A percentile compares a stretch with the other conserved stretches of the same genome.
phyloP scores from a whole-genome alignment of 2,329 filamentous ascomycete genomes.

The Bipolaris sorokiniana region DNA sequence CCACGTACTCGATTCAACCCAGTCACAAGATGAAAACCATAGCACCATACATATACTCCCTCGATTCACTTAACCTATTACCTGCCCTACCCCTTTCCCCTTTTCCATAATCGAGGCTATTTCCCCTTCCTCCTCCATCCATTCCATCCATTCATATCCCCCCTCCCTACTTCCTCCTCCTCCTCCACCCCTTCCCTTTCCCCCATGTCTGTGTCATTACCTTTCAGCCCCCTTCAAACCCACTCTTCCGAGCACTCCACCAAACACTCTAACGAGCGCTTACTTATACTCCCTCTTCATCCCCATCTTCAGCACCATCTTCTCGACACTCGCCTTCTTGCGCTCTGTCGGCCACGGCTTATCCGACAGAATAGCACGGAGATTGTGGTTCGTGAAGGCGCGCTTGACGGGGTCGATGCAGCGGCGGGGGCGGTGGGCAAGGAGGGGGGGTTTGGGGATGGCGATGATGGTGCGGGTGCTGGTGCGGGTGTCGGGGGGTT shows the following conservation, averaged over 20 bases:
- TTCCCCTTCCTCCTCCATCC: too few relatives aligned
- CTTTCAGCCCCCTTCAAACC: too few relatives aligned
- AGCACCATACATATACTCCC: too few relatives aligned
- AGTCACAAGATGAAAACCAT: too few relatives aligned
- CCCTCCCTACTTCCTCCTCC: background rate
- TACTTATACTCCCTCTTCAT: conserved; percentile 3
- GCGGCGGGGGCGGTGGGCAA: conserved; percentile 6
- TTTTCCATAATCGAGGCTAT: background rate
- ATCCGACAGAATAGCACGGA: conserved; percentile 24
- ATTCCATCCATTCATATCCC: too few relatives aligned
- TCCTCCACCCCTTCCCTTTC: background rate
- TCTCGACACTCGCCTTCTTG: conserved; percentile 13
- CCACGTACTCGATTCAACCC: too few relatives aligned
- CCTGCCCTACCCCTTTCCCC: background rate
- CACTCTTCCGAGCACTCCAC: too few relatives aligned
- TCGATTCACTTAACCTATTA: too few relatives aligned
- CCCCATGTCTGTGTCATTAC: too few relatives aligned
- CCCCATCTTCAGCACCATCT: conserved; percentile 20
- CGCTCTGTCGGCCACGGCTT: conserved; percentile 16
- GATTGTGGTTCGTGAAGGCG: conserved; percentile 24
- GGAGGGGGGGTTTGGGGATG: conserved; percentile 5
- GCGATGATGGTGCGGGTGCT: too few relatives aligned
- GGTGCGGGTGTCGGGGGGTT: background rate
- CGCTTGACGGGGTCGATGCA: conserved; percentile 25
- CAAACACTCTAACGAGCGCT: background rate